Conservation (phyloP, 805 yeast genomes). For the Metschnikowia gruessii region DNA sequence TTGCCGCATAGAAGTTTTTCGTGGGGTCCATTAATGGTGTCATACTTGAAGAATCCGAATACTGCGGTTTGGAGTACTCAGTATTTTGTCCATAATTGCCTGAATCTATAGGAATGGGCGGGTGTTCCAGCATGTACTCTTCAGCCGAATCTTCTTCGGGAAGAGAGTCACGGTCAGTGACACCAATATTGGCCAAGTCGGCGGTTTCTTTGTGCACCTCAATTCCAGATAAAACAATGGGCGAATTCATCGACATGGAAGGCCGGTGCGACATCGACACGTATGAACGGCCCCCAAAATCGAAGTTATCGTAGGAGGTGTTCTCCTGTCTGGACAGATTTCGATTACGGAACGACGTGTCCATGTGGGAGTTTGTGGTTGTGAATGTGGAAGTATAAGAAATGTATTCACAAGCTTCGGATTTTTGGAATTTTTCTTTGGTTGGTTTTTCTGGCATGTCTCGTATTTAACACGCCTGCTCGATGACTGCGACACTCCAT, state of each 20-base stretch:
- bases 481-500: no score
- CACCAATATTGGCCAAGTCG: constrained; percentile 55
- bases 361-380: no score
- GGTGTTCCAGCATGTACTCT: constrained; percentile 18
- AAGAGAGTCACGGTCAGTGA: constrained; percentile 24
- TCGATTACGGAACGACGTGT: no score
- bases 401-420: no score
- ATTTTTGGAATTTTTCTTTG: no score
- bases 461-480: no score
- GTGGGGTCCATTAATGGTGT: constrained; percentile 17
- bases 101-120: constrained; percentile 24
- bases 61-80: constrained; percentile 3
- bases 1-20: constrained; percentile 9
- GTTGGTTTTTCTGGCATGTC: no score
- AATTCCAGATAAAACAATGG: constrained; percentile 46
- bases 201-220: constrained; percentile 58
- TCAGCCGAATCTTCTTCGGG: constrained; percentile 15
- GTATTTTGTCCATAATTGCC: neutral
- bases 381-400: no score
- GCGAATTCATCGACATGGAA: constrained; percentile 31
- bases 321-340: constrained; percentile 9
- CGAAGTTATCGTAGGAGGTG: constrained; percentile 18
- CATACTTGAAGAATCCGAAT: constrained; percentile 6
- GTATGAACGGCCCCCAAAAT: constrained; percentile 40
- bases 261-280: constrained; percentile 32